Conservation (phyloP, 306 rosid genomes). For the Lupinus albus region DNA sequence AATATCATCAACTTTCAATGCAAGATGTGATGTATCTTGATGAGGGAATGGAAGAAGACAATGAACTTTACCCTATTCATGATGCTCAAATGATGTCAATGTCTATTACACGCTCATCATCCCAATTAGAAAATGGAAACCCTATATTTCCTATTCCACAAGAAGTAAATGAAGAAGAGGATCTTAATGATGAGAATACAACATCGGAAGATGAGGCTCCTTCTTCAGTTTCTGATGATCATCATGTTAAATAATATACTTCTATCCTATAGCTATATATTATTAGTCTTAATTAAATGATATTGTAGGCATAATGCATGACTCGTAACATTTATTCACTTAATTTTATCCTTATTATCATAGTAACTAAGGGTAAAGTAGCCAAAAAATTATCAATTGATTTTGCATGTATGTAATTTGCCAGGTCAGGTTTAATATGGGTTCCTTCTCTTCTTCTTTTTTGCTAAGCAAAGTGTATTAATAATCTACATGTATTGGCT, state of each 20-base stretch:
- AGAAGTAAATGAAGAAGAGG: conserved; percentile 17
- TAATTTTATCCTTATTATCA: neutral
- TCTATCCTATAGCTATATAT: neutral
- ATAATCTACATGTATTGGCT: neutral
- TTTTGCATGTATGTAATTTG: neutral
- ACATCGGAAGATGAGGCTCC: conserved; percentile 23
- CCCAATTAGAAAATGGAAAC: conserved; percentile 37
- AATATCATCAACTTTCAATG: conserved; percentile 83
- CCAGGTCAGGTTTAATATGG: neutral
- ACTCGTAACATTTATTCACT: neutral
- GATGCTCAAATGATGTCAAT: conserved; percentile 39
- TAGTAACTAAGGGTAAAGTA: neutral
- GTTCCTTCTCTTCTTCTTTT: neutral
- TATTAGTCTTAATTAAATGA: conserved; percentile 10
- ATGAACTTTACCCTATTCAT: conserved; percentile 65
- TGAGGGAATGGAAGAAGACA: conserved; percentile 70
- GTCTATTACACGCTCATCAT: conserved; percentile 40
- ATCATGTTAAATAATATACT: conserved; percentile 40
- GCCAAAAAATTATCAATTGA: neutral
- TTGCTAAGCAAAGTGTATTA: no score
- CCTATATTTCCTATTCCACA: conserved; percentile 39
- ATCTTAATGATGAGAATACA: neutral
- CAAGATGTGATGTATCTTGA: conserved; percentile 80
- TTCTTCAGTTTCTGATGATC: conserved; percentile 37
- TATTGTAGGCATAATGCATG: neutral